Evolutionary conservation across 2,329 filamentous ascomycete species (phyloP), one percentile per base, ranked within the genome.

Genomic region (Coniochaeta sp.): DNA sequence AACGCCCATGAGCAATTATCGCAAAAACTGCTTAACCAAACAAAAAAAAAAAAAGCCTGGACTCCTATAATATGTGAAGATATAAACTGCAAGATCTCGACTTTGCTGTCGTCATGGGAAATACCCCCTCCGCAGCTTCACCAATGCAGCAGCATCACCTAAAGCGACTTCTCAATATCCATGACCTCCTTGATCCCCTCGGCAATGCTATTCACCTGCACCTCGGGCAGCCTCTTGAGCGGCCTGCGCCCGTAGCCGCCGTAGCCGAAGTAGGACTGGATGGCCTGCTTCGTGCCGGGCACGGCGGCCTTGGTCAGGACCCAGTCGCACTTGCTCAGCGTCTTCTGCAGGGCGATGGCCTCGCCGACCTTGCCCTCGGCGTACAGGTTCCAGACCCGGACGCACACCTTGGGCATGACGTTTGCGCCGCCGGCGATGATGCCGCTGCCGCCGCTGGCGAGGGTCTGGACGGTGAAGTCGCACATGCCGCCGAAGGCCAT

Each of bases 361-460:
- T 96, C 89, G 40, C 89, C 86, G 60, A 81, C 82, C 76, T 90
- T 88, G 50, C 90, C 91, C 67, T 87, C 80, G 9, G 79, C 79
- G 72, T 88, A 93, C 59, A 93, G 79, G 70, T 91, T 82, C 88
- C 90, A 92, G 31, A 96, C 84, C 71, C 83, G 85, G 57, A 89
- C 88, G 69, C 90, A 93, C 7, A 89, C 79, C 77, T 93, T 92
- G 58, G 91, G 91, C 74, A 93, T 86, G 61, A 96, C 86, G 70
- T 96, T 96, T 63, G 90, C 91, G 47, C 89, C 87, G 22, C 91
- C 91, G 17, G 90, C 90, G 68, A 96, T 95, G 73, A 95, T 91
- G 34, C 91, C 91, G 60, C 85, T 89, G 50, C 91, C 91, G 56
- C 91, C 91, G 56, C 85, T 89, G 62, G 88, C 81, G 5, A 93